Percentiles rank a stretch among this genome's conserved stretches.
Evolutionary conservation across 148 eudicot species (phyloP).

Genomic region (Vaccinium vitisidaea): DNA sequence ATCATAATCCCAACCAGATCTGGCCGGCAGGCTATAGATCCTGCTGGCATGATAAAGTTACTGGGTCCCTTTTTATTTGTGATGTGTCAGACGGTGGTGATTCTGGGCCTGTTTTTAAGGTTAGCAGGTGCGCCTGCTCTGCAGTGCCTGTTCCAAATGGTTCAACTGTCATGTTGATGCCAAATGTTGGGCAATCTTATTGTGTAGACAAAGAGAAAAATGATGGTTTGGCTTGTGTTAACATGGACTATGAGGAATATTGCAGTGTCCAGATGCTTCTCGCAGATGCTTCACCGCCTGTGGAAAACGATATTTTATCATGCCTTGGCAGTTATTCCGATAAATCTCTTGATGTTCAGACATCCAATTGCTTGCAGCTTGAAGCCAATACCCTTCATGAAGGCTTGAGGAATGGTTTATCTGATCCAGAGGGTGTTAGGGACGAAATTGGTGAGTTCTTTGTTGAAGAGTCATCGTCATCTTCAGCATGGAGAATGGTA

Average conservation of each 20-base stretch:
- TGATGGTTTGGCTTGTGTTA: conserved; percentile 15
- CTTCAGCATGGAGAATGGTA: conserved; percentile 51
- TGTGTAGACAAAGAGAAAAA: conserved; percentile 25
- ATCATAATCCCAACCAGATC: conserved; percentile 50
- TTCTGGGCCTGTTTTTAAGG: conserved; percentile 53
- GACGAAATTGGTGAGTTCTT: conserved; percentile 60
- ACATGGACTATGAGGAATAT: conserved; percentile 38
- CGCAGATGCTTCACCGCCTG: conserved; percentile 42
- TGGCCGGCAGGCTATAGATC: conserved; percentile 72
- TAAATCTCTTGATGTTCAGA: conserved; percentile 24
- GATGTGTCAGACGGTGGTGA: conserved; percentile 70
- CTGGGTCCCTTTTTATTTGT: conserved; percentile 65
- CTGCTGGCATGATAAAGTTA: conserved; percentile 76
- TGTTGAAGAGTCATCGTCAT: conserved; percentile 50
- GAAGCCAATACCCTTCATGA: conserved; percentile 18
- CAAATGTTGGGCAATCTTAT: conserved; percentile 21
- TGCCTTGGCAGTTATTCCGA: conserved; percentile 39
- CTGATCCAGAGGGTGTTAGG: conserved; percentile 23
- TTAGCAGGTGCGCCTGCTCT: conserved; percentile 55
- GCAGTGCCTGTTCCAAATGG: conserved; percentile 53
- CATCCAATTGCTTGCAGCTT: conserved; percentile 14
- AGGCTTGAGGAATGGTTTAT: conserved; percentile 13
- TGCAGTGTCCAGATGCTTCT: conserved; percentile 48
- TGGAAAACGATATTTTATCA: conserved; percentile 44
- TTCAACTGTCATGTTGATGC: conserved; percentile 42